phyloP scores from a whole-genome alignment of 768 basidiomycete species.

The Pisolithus orientalis region DNA sequence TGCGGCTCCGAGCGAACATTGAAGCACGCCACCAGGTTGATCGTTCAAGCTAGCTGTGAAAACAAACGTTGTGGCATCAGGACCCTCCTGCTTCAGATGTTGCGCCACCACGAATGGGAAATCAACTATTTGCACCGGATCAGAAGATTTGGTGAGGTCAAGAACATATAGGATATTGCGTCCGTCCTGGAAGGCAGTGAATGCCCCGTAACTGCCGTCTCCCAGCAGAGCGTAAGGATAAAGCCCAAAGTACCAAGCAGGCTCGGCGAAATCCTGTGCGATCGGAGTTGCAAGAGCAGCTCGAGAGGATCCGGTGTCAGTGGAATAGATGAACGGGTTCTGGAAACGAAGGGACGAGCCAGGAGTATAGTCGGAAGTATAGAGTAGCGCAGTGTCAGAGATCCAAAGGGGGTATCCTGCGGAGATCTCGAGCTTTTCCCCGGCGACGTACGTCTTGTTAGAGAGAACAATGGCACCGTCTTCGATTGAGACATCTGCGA shows the following conservation, averaged over 20 bases:
- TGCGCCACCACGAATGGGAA: conserved; percentile 10
- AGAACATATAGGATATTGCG: conserved; percentile 28
- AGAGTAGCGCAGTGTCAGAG: conserved; percentile 48
- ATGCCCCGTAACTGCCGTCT: conserved; percentile 18
- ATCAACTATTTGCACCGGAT: not conserved
- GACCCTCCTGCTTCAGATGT: conserved; percentile 3
- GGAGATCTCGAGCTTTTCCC: conserved; percentile 33
- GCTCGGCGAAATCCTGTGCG: conserved; percentile 19
- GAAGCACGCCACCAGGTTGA: conserved; percentile 6
- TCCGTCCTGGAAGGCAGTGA: conserved; percentile 25
- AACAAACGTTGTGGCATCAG: conserved; percentile 1
- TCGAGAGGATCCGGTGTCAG: conserved; percentile 23
- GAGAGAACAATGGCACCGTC: conserved; percentile 24
- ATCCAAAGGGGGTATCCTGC: conserved; percentile 29
- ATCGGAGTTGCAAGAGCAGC: conserved; percentile 15
- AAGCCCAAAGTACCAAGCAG: conserved; percentile 11
- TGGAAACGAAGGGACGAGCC: conserved; percentile 43
- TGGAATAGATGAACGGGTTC: conserved; percentile 35
- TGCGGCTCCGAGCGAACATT: not conserved
- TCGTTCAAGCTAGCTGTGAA: conserved; percentile 4
- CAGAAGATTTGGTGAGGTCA: conserved; percentile 8
- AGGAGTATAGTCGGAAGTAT: conserved; percentile 41
- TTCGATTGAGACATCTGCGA: conserved; percentile 34
- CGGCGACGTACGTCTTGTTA: conserved; percentile 37
- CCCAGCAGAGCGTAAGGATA: conserved; percentile 20